phyloP scores from a whole-genome alignment of 352 stramenopile genomes.

The Globisporangium yorkense region DNA sequence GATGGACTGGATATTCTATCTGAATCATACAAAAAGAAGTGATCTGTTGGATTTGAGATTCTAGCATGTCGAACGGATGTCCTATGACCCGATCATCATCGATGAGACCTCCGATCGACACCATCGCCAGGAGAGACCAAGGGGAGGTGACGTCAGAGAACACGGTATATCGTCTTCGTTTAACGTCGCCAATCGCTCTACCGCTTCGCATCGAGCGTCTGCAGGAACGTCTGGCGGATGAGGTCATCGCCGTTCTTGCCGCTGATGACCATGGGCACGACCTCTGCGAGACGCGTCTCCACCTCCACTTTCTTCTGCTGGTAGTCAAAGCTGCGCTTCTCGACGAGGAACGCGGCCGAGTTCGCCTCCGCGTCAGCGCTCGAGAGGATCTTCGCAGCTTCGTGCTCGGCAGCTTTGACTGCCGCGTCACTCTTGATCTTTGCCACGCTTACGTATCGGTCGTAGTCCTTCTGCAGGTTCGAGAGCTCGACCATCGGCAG shows the following conservation, averaged over 20 bases:
- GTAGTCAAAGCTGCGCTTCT: conserved; percentile 78
- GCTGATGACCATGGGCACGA: conserved; percentile 82
- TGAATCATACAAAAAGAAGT: too few species aligned
- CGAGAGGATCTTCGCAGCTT: conserved; percentile 54
- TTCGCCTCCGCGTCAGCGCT: conserved; percentile 51
- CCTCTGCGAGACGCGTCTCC: conserved; percentile 50
- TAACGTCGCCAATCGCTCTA: background rate
- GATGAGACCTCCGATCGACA: too few species aligned
- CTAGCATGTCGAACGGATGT: too few species aligned
- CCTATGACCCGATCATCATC: too few species aligned
- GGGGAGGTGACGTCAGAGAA: too few species aligned
- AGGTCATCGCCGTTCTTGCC: conserved; percentile 82
- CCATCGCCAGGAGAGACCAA: too few species aligned
- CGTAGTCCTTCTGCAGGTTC: conserved; percentile 49
- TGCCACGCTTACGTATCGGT: conserved; percentile 60
- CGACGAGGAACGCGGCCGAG: conserved; percentile 47
- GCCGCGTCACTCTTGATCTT: conserved; percentile 54
- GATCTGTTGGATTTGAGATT: too few species aligned
- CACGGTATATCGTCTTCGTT: too few species aligned
- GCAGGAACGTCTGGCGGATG: conserved; percentile 72
- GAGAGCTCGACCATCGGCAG: conserved; percentile 51
- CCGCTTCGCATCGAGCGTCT: conserved; percentile 60
- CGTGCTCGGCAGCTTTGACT: conserved; percentile 57
- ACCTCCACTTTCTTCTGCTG: conserved; percentile 65
- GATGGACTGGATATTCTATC: too few species aligned